Conservation (phyloP, 495 filamentous ascomycete species). For the Hyaloscypha variabilis region DNA sequence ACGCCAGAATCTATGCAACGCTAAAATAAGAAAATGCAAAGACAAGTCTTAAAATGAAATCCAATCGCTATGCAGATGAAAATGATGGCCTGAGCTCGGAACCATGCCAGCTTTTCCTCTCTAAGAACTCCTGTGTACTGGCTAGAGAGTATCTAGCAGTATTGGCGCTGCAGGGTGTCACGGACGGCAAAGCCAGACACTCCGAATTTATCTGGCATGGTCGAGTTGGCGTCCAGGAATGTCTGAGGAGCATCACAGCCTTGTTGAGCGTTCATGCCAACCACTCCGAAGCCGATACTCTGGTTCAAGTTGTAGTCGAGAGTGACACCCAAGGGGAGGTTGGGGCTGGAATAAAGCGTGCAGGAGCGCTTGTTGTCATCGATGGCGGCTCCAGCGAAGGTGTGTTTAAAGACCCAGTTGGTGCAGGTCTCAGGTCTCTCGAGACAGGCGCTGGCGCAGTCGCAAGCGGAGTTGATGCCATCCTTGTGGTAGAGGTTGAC, state of each 20-base stretch:
- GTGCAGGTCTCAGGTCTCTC: conserved; percentile 10
- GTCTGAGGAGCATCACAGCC: conserved; percentile 17
- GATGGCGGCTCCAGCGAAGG: conserved; percentile 6
- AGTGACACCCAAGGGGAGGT: conserved; percentile 18
- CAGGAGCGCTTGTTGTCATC: conserved; percentile 16
- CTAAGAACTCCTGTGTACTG: neutral
- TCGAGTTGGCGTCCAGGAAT: conserved; percentile 13
- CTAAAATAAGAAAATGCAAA: conserved; percentile 10
- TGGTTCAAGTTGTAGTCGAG: conserved; percentile 12
- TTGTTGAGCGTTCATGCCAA: conserved; percentile 14
- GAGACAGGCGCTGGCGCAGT: conserved; percentile 19
- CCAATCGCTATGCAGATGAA: neutral
- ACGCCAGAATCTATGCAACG: conserved; percentile 9
- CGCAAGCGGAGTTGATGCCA: conserved; percentile 21
- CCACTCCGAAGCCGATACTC: conserved; percentile 1
- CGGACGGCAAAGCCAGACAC: conserved; percentile 18
- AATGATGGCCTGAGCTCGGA: neutral
- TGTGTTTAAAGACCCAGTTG: conserved; percentile 25
- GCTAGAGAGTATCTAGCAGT: conserved; percentile 15
- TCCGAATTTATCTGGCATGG: conserved; percentile 10
- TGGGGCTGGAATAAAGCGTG: conserved; percentile 19
- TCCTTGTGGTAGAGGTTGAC: conserved; percentile 18
- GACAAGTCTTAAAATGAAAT: conserved; percentile 3
- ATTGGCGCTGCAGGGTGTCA: conserved; percentile 8
- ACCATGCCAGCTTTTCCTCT: neutral